Base-by-base conservation (phyloP, 140 eudicot genomes). In the Cichorium intybus region DNA sequence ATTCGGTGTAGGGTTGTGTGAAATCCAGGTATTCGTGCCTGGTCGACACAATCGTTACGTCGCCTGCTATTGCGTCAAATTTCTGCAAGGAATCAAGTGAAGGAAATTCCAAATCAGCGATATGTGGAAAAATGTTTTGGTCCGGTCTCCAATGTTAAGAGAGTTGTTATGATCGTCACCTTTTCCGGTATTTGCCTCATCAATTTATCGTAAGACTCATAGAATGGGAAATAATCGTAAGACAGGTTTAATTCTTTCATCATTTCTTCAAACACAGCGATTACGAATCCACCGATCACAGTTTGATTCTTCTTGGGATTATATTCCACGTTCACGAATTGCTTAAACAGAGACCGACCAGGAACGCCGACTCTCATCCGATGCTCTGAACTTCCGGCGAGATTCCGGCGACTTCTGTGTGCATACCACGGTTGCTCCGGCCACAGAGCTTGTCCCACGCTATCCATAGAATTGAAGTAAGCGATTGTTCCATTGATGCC, bases 281-380 rank as follows among this genome's bases (percentile, higher is more conserved):
- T 68, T 35, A 76, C 77, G 73, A 81, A 77, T 33, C 86, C 86
- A 10, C 72, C 24, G 20, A 68, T 22, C 16, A 67, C 52, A 5
- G 56, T 63, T 64, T 64, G 68, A 7, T 57, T 72, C 55, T 64
- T 31, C 31, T 46, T 29, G 3, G 37, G 15, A 53, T 70, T 66
- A 48, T 59, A 72, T 16, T 68, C 58, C 6, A 73, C 77, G 8
- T 46, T 72, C 7, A 77, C 77, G 16, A 81, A 77, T 24, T 81
- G 74, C 69, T 77, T 55, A 21, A 77, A 81, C 47, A 79, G 57
- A 26, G 86, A 72, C 37, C 10, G 29, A 17, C 52, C 82, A 18
- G 86, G 86, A 41, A 77, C 72, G 8, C 80, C 86, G n/a, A 81
- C 77, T 18, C 67, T 81, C 80, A 81, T 76, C 34, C 77, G 80